phyloP scores from a whole-genome alignment of 257 asterid species.

The Solanum etuberosum region DNA sequence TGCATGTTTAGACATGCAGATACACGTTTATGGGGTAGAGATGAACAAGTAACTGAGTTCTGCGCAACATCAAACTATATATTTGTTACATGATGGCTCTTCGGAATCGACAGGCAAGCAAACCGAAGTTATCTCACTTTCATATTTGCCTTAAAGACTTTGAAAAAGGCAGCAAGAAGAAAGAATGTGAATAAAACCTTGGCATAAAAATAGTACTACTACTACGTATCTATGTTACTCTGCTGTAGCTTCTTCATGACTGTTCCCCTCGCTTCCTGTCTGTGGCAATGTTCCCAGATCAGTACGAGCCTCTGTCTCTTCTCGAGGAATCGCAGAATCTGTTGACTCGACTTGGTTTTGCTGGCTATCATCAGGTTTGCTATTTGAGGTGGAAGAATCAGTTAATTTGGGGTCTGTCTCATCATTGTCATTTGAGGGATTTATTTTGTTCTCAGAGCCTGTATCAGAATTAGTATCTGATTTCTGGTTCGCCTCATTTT shows the following conservation, averaged over 20 bases:
- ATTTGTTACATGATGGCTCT: constrained; percentile 3
- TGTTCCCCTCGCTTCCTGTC: constrained; percentile 29
- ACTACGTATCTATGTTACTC: constrained; percentile 16
- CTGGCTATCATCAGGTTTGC: constrained; percentile 5
- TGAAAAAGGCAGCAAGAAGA: constrained; percentile 2
- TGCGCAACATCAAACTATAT: neutral
- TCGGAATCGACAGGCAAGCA: neutral
- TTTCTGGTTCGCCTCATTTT: neutral
- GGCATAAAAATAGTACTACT: neutral
- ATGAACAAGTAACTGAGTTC: neutral
- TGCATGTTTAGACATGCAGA: neutral
- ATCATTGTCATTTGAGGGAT: constrained; percentile 39
- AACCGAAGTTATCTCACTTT: constrained; percentile 10
- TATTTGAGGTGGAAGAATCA: constrained; percentile 22
- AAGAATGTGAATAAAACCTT: constrained; percentile 5
- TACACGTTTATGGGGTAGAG: neutral
- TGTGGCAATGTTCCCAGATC: constrained; percentile 63
- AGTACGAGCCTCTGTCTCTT: constrained; percentile 55
- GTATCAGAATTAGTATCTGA: neutral
- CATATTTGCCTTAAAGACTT: constrained; percentile 4
- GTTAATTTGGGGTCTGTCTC: constrained; percentile 22
- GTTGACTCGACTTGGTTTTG: constrained; percentile 27
- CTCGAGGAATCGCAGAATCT: constrained; percentile 33
- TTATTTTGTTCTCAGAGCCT: neutral
- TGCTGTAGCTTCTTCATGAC: constrained; percentile 41